Percentiles rank a stretch among this genome's conserved stretches.
These are phyloP conservation scores for Tolypocladium ophioglossoides DNA, from an alignment of 2,329 filamentous ascomycete genomes.

Conservation along the genomic window DNA sequence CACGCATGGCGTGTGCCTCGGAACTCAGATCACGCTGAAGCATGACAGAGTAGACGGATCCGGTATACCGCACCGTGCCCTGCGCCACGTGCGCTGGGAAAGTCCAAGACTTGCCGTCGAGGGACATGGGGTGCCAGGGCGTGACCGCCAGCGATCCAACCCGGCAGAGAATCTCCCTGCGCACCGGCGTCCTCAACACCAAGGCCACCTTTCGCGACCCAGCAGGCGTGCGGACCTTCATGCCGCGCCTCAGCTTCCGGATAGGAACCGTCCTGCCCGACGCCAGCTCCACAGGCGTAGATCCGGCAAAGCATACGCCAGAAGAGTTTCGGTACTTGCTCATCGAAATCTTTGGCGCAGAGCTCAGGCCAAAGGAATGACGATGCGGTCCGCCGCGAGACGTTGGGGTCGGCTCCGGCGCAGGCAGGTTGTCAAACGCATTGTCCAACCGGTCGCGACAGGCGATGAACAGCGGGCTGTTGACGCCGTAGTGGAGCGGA, in stretches of 20 bases:
- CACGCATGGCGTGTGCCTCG: constrained; percentile 38
- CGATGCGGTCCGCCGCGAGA: background rate
- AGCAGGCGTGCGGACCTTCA: constrained; percentile 36
- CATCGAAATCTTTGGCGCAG: constrained; percentile 24
- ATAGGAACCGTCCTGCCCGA: constrained; percentile 29
- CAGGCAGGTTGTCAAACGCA: constrained; percentile 35
- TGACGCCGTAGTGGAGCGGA: constrained; percentile 39
- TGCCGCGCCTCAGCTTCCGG: constrained; percentile 31
- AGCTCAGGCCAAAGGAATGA: background rate
- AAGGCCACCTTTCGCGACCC: constrained; percentile 37
- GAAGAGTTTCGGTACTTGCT: constrained; percentile 27
- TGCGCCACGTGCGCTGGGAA: constrained; percentile 33
- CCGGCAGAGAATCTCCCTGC: constrained; percentile 28
- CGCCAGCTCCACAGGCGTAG: constrained; percentile 34
- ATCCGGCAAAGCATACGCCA: constrained; percentile 43
- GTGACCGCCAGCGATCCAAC: constrained; percentile 41
- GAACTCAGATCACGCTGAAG: constrained; percentile 33
- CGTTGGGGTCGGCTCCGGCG: constrained; percentile 28
- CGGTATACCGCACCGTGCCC: constrained; percentile 30
- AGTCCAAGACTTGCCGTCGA: constrained; percentile 27
- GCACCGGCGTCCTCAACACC: constrained; percentile 39
- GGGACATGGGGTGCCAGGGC: constrained; percentile 47
- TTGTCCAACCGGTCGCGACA: constrained; percentile 39
- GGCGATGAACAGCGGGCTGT: constrained; percentile 38
- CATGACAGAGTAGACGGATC: constrained; percentile 45